Conservation (phyloP, 495 filamentous ascomycete genomes). For the Aspergillus sparsus region DNA sequence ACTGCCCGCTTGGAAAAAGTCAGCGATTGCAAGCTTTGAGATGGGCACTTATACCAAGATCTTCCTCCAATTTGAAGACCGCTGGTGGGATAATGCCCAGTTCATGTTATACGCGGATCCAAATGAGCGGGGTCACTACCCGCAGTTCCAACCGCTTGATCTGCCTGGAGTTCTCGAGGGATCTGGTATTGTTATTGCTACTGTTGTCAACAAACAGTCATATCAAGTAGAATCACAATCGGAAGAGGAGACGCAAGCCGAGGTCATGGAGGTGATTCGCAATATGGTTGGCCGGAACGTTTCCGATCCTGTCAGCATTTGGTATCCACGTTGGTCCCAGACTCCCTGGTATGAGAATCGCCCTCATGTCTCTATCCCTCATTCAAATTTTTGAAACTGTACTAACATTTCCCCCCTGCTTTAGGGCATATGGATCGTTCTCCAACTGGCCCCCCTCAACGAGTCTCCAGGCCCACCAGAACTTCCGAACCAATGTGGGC, state of each 20-base stretch:
- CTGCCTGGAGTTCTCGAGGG: conserved; percentile 59
- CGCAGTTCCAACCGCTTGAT: conserved; percentile 67
- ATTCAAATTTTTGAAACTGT: background rate
- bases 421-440: conserved; percentile 61
- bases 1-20: conserved; percentile 66
- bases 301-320: conserved; percentile 69
- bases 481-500: conserved; percentile 64
- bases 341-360: conserved; percentile 51
- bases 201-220: conserved; percentile 59
- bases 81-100: conserved; percentile 66
- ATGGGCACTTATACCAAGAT: conserved; percentile 80
- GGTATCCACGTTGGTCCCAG: conserved; percentile 68
- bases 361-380: background rate
- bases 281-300: conserved; percentile 65
- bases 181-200: conserved; percentile 68
- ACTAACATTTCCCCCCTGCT: too few relatives aligned
- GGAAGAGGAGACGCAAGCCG: conserved; percentile 58
- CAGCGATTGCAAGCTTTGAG: conserved; percentile 62
- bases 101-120: conserved; percentile 71
- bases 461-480: conserved; percentile 68
- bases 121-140: conserved; percentile 63
- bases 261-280: conserved; percentile 61
- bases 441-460: conserved; percentile 70
- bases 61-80: conserved; percentile 70
- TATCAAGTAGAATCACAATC: conserved; percentile 63